Percentiles rank a stretch among this genome's conserved stretches.
These are phyloP conservation scores for Pistacia vera DNA, from an alignment of 345 rosid genomes.

Conservation along the genomic window DNA sequence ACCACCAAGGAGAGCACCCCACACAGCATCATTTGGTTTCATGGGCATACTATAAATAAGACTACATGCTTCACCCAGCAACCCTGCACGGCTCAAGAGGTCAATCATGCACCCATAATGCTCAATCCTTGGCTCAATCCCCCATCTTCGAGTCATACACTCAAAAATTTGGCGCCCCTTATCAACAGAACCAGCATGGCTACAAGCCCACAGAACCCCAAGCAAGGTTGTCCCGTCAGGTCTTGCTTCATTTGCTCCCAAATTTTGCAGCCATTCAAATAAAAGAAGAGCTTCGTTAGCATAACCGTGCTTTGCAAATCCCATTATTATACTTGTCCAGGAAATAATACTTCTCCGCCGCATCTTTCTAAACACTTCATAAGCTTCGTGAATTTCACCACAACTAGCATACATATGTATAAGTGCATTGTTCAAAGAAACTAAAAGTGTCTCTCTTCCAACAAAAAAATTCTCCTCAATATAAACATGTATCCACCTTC, in stretches of 20 bases:
- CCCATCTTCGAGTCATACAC: slow-evolving; percentile 33
- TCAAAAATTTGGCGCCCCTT: slow-evolving; percentile 35
- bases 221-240: slow-evolving; percentile 47
- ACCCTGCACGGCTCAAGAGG: slow-evolving; percentile 49
- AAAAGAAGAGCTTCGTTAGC: slow-evolving; percentile 39
- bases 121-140: slow-evolving; percentile 42
- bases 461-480: slow-evolving; percentile 17
- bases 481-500: slow-evolving; percentile 43
- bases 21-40: slow-evolving; percentile 41
- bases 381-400: slow-evolving; percentile 43
- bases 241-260: slow-evolving; percentile 30
- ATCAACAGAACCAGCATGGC: slow-evolving; percentile 45
- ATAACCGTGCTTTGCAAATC: slow-evolving; percentile 44
- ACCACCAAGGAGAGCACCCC: slow-evolving; percentile 52
- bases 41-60: slow-evolving; percentile 44
- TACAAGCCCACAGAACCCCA: slow-evolving; percentile 47
- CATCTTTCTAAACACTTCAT: slow-evolving; percentile 35
- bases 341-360: slow-evolving; percentile 32
- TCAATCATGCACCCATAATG: slow-evolving; percentile 54
- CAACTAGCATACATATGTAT: slow-evolving; percentile 56
- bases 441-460: slow-evolving; percentile 18
- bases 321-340: slow-evolving; percentile 47
- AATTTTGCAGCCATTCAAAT: slow-evolving; percentile 43
- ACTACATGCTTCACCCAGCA: slow-evolving; percentile 42
- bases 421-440: slow-evolving; percentile 43